Evolutionary conservation across 352 stramenopile species (phyloP), one percentile per base, ranked within the genome.

Genomic region (Phytophthora pseudosyringae): DNA sequence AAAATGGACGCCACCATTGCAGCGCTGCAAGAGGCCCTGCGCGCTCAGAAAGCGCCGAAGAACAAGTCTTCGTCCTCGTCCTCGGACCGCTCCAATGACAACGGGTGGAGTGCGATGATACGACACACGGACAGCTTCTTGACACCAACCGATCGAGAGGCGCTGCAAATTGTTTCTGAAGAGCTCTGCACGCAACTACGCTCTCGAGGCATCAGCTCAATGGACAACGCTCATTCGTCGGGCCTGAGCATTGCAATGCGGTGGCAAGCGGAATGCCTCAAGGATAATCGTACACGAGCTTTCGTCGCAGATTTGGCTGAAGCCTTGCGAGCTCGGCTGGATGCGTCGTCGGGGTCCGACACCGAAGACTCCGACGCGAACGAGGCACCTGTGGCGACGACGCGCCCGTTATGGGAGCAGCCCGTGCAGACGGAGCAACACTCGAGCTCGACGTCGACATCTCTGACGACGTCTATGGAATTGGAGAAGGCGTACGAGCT

Each of bases 251-350:
- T 75, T 3, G 73, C 68, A 7, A 33, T 83, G 5, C 43, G 53
- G 2, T 91, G 80, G 80, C 76, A 84, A 15, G 40, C 60, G 0
- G 67, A 83, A 57, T 88, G 74, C 10, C 66, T 91, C n/a, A 63
- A 75, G 11, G 59, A 89, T 59, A 72, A 64, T 5, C 76, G 73
- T 58, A 89, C 78, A 4, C 59, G 59, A 32, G 18, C 62, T 28
- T 91, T 89, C 40, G 45, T 91, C 4, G 40, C 57, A 2, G 82
- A 93, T 44, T 61, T 93, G 8, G 85, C 72, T 15, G 77, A 89
- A 26, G 82, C 67, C 9, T 69, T 93, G 21, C 63, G 72, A 15
- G 55, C 69, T 9, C 67, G 64, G 1, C 54, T 86, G 5, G 80
- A 89, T 33, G 46, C 60, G 18, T 66, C 74, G 3, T 84, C 71